These are phyloP conservation scores for Corchorus capsularis DNA, from an alignment of 345 rosid genomes.

Conservation along the genomic window DNA sequence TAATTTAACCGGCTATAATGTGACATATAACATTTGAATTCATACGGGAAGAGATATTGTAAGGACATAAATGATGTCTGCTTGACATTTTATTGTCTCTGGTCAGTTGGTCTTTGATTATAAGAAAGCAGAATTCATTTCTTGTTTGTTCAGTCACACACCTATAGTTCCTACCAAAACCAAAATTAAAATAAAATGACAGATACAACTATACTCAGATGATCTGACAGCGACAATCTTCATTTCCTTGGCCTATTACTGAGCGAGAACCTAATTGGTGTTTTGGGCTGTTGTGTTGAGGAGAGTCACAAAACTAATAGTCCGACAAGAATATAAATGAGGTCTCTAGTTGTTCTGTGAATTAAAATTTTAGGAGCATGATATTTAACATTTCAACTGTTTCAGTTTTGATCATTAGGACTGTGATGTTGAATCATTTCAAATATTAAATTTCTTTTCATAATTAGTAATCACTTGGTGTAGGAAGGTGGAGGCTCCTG, in stretches of 20 bases:
- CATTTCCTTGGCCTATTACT: background rate
- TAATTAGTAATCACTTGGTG: too few species aligned
- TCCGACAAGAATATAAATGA: background rate
- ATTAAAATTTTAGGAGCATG: too few species aligned
- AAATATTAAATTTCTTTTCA: too few species aligned
- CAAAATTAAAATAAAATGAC: background rate
- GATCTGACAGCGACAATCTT: background rate
- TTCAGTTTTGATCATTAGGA: too few species aligned
- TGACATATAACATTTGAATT: background rate
- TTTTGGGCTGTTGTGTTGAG: background rate
- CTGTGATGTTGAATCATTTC: too few species aligned
- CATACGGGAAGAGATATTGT: background rate
- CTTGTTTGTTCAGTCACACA: background rate
- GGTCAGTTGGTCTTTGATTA: background rate
- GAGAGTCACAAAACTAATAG: background rate
- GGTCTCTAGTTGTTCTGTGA: background rate
- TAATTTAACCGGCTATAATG: background rate
- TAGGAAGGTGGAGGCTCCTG: too few species aligned
- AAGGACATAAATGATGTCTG: slow-evolving; percentile 1
- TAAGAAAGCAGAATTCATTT: background rate
- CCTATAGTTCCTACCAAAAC: background rate
- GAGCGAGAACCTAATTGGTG: background rate
- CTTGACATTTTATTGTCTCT: background rate
- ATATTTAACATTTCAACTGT: too few species aligned
- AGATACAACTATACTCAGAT: background rate